Evolutionary conservation across 2,329 filamentous ascomycete species (phyloP).

Genomic region (Aspergillus amoenus): DNA sequence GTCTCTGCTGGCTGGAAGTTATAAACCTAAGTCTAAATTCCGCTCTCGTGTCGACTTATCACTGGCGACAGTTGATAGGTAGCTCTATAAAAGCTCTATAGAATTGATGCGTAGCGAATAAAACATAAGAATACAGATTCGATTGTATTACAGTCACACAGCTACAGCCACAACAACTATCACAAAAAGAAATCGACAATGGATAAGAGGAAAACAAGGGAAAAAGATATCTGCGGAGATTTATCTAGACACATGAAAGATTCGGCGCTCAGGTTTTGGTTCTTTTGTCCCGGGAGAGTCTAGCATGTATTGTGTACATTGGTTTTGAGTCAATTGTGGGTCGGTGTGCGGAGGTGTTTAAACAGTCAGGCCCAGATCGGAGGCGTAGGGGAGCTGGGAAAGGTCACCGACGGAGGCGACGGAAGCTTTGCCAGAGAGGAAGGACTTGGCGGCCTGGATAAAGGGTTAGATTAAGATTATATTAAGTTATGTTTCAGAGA

Average conservation of each 20-base stretch:
- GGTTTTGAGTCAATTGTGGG: background rate
- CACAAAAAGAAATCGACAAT: constrained; percentile 4
- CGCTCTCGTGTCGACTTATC: too few relatives aligned
- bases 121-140: constrained; percentile 29
- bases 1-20: too few relatives aligned
- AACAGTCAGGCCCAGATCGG: constrained; percentile 91
- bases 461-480: constrained; percentile 18
- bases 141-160: constrained; percentile 42
- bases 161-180: constrained; percentile 33
- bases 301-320: constrained; percentile 39
- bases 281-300: constrained; percentile 33
- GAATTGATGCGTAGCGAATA: background rate
- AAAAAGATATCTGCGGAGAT: constrained; percentile 37
- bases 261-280: constrained; percentile 20
- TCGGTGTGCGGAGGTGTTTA: constrained; percentile 52
- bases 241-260: constrained; percentile 37
- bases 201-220: constrained; percentile 14
- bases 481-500: background rate
- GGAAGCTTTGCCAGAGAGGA: constrained; percentile 84
- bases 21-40: too few relatives aligned
- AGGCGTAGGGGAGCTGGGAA: constrained; percentile 84
- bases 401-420: constrained; percentile 90
- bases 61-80: background rate
- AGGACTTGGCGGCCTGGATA: constrained; percentile 75
- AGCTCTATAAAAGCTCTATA: background rate